Conservation (phyloP, 257 asterid genomes). For the Haberlea rhodopensis region DNA sequence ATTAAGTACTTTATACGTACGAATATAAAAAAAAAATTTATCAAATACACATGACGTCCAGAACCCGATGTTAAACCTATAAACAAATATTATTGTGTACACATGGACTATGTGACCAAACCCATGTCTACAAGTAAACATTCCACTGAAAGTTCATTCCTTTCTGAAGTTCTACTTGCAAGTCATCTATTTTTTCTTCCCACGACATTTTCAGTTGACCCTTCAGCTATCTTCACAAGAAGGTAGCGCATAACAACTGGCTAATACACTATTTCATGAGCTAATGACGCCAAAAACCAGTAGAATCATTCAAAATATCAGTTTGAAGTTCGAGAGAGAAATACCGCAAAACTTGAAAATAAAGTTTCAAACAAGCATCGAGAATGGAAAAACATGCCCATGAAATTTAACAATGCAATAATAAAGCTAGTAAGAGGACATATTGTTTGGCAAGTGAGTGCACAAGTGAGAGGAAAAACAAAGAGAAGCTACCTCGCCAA, state of each 20-base stretch:
- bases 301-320: neutral
- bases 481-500: slow-evolving; percentile 61
- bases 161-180: neutral
- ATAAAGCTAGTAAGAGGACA: neutral
- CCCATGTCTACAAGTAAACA: neutral
- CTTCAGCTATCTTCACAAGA: neutral
- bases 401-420: neutral
- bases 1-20: neutral
- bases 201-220: neutral
- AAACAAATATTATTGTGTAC: neutral
- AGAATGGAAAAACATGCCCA: neutral
- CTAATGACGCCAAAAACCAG: neutral
- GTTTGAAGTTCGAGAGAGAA: neutral
- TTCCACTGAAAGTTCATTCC: slow-evolving; percentile 5
- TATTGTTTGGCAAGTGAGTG: neutral
- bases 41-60: neutral
- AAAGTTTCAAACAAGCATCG: neutral
- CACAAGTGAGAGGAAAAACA: slow-evolving; percentile 17
- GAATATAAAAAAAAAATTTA: no score
- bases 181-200: neutral
- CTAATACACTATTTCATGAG: neutral
- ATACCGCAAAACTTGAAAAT: neutral
- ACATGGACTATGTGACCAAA: neutral
- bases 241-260: neutral
- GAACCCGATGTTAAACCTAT: neutral